A percentile compares a stretch with the other conserved stretches of the same genome.
These are phyloP conservation scores for Phlegmacium glaucopus DNA, from an alignment of 768 basidiomycete genomes.

Conservation along the genomic window DNA sequence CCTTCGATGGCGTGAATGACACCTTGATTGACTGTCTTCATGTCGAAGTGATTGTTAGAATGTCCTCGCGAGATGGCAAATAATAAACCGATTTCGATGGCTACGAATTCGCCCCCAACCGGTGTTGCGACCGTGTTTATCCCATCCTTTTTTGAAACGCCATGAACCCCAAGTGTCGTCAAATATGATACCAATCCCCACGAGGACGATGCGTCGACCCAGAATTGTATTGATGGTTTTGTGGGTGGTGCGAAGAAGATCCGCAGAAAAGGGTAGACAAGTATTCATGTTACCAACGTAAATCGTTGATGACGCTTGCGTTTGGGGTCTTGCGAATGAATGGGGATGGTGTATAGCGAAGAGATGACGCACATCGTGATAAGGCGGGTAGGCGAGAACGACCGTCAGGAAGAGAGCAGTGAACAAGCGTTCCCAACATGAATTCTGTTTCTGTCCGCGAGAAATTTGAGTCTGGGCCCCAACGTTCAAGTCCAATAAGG, in stretches of 20 bases:
- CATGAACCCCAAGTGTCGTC: slow-evolving; percentile 29
- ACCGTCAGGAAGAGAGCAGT: slow-evolving; percentile 28
- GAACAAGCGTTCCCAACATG: slow-evolving; percentile 32
- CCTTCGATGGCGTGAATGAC: slow-evolving; percentile 23
- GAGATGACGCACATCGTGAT: slow-evolving; percentile 22
- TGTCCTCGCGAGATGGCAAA: slow-evolving; percentile 16
- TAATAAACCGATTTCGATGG: slow-evolving; percentile 30
- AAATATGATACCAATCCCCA: slow-evolving; percentile 34
- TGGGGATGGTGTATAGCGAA: slow-evolving; percentile 8
- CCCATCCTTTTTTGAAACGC: slow-evolving; percentile 25
- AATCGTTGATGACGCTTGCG: too few relatives aligned
- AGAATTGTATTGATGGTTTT: slow-evolving; percentile 13
- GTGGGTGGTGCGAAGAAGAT: slow-evolving; percentile 9
- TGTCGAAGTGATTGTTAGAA: slow-evolving; percentile 20
- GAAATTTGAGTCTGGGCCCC: slow-evolving; percentile 10
- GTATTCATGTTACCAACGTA: slow-evolving; percentile 23
- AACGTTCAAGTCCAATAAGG: slow-evolving; percentile 17
- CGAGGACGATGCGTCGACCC: slow-evolving; percentile 34
- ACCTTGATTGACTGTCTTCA: slow-evolving; percentile 35
- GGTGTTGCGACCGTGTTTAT: slow-evolving; percentile 25
- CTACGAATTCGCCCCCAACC: slow-evolving; percentile 42
- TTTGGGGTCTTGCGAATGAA: slow-evolving; percentile 13
- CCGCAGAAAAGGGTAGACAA: slow-evolving; percentile 12
- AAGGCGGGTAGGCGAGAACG: slow-evolving; percentile 27
- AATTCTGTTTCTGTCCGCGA: slow-evolving; percentile 19